phyloP scores from a whole-genome alignment of 2,329 filamentous ascomycete genomes.

The Talaromyces pinophilus region DNA sequence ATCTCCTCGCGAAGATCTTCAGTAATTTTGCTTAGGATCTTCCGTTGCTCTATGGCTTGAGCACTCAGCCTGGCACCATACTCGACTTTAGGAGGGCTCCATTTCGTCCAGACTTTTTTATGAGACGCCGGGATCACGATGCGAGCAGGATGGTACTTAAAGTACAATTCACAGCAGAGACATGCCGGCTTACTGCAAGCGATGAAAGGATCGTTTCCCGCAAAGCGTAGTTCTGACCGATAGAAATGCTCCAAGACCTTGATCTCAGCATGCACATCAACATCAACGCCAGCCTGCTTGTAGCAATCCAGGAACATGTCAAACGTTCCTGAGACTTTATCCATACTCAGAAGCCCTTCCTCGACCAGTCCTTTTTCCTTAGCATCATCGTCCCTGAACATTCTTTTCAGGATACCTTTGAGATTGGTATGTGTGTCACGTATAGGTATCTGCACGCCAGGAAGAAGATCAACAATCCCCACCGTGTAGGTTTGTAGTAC shows the following conservation, averaged over 20 bases:
- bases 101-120: slow-evolving; percentile 34
- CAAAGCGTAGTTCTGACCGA: slow-evolving; percentile 36
- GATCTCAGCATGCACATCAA: slow-evolving; percentile 50
- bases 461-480: slow-evolving; percentile 30
- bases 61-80: slow-evolving; percentile 19
- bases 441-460: slow-evolving; percentile 25
- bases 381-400: slow-evolving; percentile 27
- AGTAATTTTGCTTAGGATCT: slow-evolving; percentile 34
- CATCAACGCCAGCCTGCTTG: slow-evolving; percentile 30
- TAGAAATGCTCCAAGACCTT: slow-evolving; percentile 53
- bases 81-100: slow-evolving; percentile 31
- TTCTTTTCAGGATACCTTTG: slow-evolving; percentile 31
- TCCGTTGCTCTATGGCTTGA: slow-evolving; percentile 24
- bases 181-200: slow-evolving; percentile 57
- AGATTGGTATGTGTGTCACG: slow-evolving; percentile 28
- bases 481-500: slow-evolving; percentile 38
- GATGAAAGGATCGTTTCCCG: slow-evolving; percentile 48
- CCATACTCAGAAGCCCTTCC: slow-evolving; percentile 32
- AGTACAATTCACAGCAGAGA: slow-evolving; percentile 48
- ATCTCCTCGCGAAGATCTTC: slow-evolving; percentile 28
- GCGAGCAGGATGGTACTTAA: slow-evolving; percentile 32
- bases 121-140: slow-evolving; percentile 32
- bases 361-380: slow-evolving; percentile 23
- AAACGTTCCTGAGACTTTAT: slow-evolving; percentile 27
- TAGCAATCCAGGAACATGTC: slow-evolving; percentile 30